Evolutionary conservation across 805 yeast species (phyloP).

Genomic region (Wickerhamomyces chambardii): DNA sequence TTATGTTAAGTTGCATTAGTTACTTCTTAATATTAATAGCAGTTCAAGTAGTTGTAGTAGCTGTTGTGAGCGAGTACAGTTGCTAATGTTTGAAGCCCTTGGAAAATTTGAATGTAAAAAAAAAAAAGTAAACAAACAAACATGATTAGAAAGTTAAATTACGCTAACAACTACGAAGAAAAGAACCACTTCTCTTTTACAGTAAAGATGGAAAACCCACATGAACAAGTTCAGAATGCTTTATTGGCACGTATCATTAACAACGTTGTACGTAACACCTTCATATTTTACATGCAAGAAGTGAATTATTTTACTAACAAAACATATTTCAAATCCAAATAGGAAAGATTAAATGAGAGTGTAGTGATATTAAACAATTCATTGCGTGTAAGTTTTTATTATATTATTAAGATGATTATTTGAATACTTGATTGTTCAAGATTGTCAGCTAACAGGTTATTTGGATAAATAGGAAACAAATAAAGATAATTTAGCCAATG

Average conservation of each 20-base stretch:
- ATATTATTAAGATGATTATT: neutral
- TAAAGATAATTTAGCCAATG: conserved; percentile 58
- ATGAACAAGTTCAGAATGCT: conserved; percentile 73
- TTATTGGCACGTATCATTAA: conserved; percentile 66
- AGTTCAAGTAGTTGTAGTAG: too few species aligned
- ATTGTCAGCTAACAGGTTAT: neutral
- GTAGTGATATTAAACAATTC: conserved; percentile 54
- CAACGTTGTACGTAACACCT: conserved; percentile 57
- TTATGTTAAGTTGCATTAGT: too few species aligned
- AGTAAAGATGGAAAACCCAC: conserved; percentile 69
- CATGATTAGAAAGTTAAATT: neutral
- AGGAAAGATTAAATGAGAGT: conserved; percentile 69
- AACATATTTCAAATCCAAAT: neutral
- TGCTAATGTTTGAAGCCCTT: too few species aligned
- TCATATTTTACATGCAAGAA: too few species aligned
- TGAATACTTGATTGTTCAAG: neutral
- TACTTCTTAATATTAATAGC: too few species aligned
- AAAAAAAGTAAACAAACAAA: too few species aligned
- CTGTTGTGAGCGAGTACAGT: too few species aligned
- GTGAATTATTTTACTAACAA: conserved; percentile 3
- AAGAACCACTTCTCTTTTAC: neutral
- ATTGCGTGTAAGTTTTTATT: conserved; percentile 37
- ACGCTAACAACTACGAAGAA: neutral
- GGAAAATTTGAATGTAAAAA: too few species aligned
- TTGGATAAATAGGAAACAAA: conserved; percentile 34